These are phyloP conservation scores for Iberis amara DNA, from an alignment of 441 rosid species.

Conservation along the genomic window DNA sequence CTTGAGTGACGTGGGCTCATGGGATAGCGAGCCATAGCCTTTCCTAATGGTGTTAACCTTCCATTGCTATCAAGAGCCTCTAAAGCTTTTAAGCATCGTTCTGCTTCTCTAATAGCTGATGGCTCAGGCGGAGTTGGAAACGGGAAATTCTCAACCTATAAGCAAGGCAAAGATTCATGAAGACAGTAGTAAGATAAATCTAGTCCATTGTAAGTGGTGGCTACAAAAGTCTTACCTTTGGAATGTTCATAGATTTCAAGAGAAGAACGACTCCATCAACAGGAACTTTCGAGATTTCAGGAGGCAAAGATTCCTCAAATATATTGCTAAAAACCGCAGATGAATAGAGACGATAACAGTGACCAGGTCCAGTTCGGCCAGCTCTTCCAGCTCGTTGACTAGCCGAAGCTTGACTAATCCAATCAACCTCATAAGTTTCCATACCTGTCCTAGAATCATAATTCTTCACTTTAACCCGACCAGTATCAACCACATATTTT, in stretches of 20 bases:
- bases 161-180: conserved; percentile 2
- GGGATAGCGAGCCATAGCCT: conserved; percentile 77
- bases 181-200: not conserved
- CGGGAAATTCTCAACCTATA: conserved; percentile 76
- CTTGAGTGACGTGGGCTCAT: conserved; percentile 92
- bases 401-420: conserved; percentile 94
- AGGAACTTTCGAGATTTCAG: conserved; percentile 80
- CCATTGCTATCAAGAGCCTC: conserved; percentile 64
- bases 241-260: conserved; percentile 79
- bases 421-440: conserved; percentile 68
- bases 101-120: conserved; percentile 60
- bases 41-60: conserved; percentile 67
- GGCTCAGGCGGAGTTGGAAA: conserved; percentile 79
- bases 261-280: conserved; percentile 80
- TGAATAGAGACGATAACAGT: conserved; percentile 87
- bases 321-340: conserved; percentile 67
- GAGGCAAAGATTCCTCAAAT: conserved; percentile 61
- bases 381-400: conserved; percentile 97
- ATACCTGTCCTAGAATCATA: conserved; percentile 68
- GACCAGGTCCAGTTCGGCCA: conserved; percentile 95
- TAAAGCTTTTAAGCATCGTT: conserved; percentile 57
- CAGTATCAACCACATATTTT: conserved; percentile 92
- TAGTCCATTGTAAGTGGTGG: conserved; percentile 1
- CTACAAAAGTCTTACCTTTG: conserved; percentile 44
- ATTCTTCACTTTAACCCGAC: conserved; percentile 77